Percentiles rank a stretch among this genome's conserved stretches.
These are phyloP conservation scores for Cyclotella sp. DNA, from an alignment of 108 stramenopile genomes.

Conservation along the genomic window DNA sequence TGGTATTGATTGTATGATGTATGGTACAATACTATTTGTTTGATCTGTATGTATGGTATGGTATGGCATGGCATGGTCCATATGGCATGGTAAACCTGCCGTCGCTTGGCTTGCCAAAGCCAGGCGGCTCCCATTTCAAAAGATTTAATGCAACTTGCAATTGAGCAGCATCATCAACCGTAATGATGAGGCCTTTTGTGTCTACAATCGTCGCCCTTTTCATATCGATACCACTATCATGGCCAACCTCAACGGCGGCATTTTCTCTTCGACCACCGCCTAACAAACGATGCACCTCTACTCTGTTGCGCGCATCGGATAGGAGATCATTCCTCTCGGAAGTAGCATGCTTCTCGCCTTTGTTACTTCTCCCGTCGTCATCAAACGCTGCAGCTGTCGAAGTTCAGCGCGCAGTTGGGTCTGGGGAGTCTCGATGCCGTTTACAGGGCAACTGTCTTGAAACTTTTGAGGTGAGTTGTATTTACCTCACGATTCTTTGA, in stretches of 20 bases:
- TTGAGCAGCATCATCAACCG: no score
- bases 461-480: slow-evolving; percentile 52
- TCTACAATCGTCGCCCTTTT: not conserved
- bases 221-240: not conserved
- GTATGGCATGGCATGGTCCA: no score
- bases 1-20: no score
- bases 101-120: no score
- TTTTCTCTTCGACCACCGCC: not conserved
- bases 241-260: not conserved
- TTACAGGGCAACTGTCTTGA: slow-evolving; percentile 82
- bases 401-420: slow-evolving; percentile 77
- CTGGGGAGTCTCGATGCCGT: slow-evolving; percentile 72
- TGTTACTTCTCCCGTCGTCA: slow-evolving; percentile 4
- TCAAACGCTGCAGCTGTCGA: slow-evolving; percentile 53
- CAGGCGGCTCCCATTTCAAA: no score
- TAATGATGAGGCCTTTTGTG: not conserved
- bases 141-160: no score
- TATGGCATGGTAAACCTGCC: no score
- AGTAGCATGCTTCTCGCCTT: not conserved
- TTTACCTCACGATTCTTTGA: not conserved
- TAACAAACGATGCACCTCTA: not conserved
- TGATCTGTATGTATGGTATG: no score
- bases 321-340: slow-evolving; percentile 33
- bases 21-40: no score
- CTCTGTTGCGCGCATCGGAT: not conserved